These are phyloP conservation scores for Saccharomyces hybrid DNA, from an alignment of 1,139 yeast genomes.

Conservation along the genomic window DNA sequence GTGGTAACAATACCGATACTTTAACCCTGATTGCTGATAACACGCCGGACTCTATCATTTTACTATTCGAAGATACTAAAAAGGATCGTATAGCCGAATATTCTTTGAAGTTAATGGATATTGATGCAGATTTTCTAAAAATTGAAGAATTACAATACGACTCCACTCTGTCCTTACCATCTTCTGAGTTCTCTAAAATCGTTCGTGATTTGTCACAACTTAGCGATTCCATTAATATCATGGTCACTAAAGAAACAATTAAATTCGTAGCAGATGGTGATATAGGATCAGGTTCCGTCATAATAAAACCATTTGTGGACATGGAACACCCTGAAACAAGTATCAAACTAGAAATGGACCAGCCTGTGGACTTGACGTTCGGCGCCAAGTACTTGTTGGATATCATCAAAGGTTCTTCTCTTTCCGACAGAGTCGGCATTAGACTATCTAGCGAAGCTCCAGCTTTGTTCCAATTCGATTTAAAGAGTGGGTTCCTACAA, in stretches of 20 bases:
- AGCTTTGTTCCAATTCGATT: constrained; percentile 84
- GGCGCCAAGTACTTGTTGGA: constrained; percentile 87
- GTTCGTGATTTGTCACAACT: constrained; percentile 81
- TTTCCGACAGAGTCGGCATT: constrained; percentile 69
- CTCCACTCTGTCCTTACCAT: constrained; percentile 79
- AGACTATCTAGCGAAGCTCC: constrained; percentile 90
- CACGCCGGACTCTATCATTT: constrained; percentile 70
- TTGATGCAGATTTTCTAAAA: constrained; percentile 88
- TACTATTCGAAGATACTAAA: constrained; percentile 84
- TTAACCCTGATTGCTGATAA: constrained; percentile 90
- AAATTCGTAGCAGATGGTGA: constrained; percentile 90
- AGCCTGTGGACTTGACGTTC: constrained; percentile 83
- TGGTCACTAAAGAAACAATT: constrained; percentile 87
- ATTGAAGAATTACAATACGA: constrained; percentile 93
- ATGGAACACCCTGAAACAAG: constrained; percentile 72
- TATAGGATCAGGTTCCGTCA: constrained; percentile 80
- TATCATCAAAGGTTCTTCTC: constrained; percentile 83
- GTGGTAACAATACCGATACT: constrained; percentile 87
- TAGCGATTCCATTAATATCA: constrained; percentile 79
- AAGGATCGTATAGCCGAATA: constrained; percentile 92
- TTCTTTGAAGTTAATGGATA: constrained; percentile 87
- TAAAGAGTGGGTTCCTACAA: constrained; percentile 89
- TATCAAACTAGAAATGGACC: constrained; percentile 68
- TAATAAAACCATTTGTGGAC: constrained; percentile 77
- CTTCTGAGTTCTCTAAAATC: constrained; percentile 80